These are phyloP conservation scores for Mycena sanguinolenta DNA, from an alignment of 768 basidiomycete species.

Conservation along the genomic window DNA sequence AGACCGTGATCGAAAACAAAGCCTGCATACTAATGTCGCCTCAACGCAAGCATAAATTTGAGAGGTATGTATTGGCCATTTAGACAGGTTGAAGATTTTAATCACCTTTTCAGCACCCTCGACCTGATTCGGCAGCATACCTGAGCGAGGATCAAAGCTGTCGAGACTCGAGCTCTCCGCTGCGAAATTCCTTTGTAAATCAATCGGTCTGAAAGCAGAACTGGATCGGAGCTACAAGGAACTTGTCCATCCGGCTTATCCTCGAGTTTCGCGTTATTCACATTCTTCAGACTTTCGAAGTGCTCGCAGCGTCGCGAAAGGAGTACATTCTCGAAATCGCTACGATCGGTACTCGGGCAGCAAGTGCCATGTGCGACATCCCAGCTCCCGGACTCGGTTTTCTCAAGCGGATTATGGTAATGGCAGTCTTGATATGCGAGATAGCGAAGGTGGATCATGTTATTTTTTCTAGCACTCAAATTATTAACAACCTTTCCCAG, in stretches of 20 bases:
- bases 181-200: neutral
- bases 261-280: neutral
- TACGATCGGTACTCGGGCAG: neutral
- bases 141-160: neutral
- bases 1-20: neutral
- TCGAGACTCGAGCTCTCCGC: neutral
- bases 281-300: neutral
- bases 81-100: neutral
- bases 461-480: neutral
- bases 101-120: neutral
- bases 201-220: neutral
- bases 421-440: conserved; percentile 9
- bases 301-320: neutral
- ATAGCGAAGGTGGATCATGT: neutral
- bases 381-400: neutral
- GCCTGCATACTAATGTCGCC: neutral
- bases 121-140: neutral
- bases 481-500: no score
- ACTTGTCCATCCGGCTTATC: neutral
- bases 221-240: neutral
- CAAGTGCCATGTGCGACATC: conserved; percentile 1
- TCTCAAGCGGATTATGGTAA: neutral
- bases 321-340: neutral
- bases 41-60: neutral
- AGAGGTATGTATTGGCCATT: neutral